Base-by-base conservation (phyloP, 2,329 filamentous ascomycete species). In the Raffaelea deltoideospora region DNA sequence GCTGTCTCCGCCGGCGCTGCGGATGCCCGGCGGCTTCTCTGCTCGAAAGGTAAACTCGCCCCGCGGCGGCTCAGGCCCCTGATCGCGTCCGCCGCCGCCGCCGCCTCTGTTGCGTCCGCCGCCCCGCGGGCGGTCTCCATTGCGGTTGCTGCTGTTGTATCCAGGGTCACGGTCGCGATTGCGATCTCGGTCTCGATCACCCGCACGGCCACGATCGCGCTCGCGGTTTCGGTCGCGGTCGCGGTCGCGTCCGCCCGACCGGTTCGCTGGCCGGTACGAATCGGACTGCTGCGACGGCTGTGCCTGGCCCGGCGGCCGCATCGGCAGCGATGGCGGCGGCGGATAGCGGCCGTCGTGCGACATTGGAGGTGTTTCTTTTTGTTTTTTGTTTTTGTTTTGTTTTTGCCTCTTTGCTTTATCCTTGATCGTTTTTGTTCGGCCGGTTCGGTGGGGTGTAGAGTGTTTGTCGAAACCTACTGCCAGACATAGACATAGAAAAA, bases 41-140 rank as follows among this genome's bases (percentile, higher is more conserved):
- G 64, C 53, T 7, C 65, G 64, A 40, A 75, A 76, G 1, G 65
- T 68, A 47, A 76, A 76, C 35, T 73, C 67, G 27, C 67, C 51
- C 35, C 58, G 58, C 10, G 61, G 61, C 7, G 56, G 57, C 1
- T 23, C 15, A 9, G 39, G 29, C 10, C 31, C 34, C 21, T 15
- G 30, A 18, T 36, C 30, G n/a, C n/a, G n/a, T n/a, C n/a, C n/a
- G 31, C 33, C 36, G n/a, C 33, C 32, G 9, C 28, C 35, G 4
- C 14, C 26, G 29, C 5, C 22, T 17, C 24, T 11, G 18, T 14
- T 5, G 3, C n/a, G 23, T n/a, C 9, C n/a, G 17, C 13, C 8
- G 15, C 5, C 32, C 29, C 1, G 39, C 31, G 6, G 11, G 14
- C 2, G 33, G 33, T 4, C 28, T 33, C 15, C 19, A 20, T 17